phyloP scores from a whole-genome alignment of 805 yeast genomes.

The Metschnikowia henanensis region DNA sequence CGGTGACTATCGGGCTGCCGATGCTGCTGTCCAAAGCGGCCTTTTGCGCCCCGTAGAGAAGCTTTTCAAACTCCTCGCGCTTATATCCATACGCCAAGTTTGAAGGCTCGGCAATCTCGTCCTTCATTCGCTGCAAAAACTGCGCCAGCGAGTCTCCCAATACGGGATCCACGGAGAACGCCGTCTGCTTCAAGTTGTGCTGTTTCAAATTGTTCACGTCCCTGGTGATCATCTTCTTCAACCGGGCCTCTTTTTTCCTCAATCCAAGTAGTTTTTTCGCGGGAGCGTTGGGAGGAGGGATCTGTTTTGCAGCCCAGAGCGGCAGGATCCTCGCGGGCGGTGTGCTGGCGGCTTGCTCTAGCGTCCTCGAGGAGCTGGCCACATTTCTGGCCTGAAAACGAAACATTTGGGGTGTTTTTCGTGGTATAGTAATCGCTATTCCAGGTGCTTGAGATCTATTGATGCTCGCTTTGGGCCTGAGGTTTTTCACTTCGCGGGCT shows the following conservation, averaged over 20 bases:
- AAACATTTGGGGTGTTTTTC: no score
- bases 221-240: constrained; percentile 39
- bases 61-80: constrained; percentile 66
- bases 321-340: constrained; percentile 12
- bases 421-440: no score
- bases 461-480: no score
- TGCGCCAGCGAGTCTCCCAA: constrained; percentile 68
- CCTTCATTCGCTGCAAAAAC: constrained; percentile 64
- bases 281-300: constrained; percentile 32
- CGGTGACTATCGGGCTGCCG: constrained; percentile 31
- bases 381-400: constrained; percentile 11
- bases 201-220: constrained; percentile 42
- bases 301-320: constrained; percentile 38
- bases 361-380: constrained; percentile 6
- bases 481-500: no score
- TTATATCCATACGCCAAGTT: constrained; percentile 61
- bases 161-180: constrained; percentile 71
- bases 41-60: constrained; percentile 75
- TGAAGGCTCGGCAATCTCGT: constrained; percentile 65
- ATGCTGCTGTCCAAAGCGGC: constrained; percentile 44
- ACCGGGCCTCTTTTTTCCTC: constrained; percentile 38
- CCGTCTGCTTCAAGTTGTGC: constrained; percentile 31
- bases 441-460: no score
- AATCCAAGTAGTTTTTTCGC: constrained; percentile 33
- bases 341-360: constrained; percentile 9